Conservation (phyloP, 768 basidiomycete genomes). For the Cystofilobasidium bisporidii region DNA sequence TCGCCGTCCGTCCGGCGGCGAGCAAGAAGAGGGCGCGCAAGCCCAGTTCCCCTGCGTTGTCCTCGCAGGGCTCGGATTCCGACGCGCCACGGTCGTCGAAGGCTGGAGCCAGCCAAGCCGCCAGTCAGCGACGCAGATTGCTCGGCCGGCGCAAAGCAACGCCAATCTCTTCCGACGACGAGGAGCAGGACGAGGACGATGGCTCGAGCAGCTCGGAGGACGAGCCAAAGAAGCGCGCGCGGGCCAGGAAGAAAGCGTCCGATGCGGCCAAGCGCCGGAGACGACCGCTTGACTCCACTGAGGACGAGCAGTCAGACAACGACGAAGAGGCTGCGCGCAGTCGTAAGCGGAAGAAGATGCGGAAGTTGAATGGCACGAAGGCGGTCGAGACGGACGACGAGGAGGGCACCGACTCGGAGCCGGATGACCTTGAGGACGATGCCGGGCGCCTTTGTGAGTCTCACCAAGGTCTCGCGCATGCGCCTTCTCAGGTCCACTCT, state of each 20-base stretch:
- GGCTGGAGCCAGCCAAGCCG: too few relatives aligned
- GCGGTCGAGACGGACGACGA: background rate
- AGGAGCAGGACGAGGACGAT: background rate
- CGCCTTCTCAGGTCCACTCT: too few relatives aligned
- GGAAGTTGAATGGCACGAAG: background rate
- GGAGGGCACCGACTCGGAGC: background rate
- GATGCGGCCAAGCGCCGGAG: background rate
- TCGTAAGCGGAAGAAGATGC: background rate
- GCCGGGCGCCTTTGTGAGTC: background rate
- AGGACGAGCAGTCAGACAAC: background rate
- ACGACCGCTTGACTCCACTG: background rate
- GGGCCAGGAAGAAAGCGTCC: background rate
- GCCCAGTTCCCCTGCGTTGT: too few relatives aligned
- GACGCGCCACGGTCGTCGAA: too few relatives aligned
- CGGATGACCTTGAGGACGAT: conserved; percentile 3
- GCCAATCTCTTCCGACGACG: background rate
- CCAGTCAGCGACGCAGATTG: background rate
- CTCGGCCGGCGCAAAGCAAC: background rate
- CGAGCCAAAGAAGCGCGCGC: background rate
- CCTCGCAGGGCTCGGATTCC: too few relatives aligned
- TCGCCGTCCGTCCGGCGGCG: too few relatives aligned
- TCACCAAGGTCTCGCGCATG: background rate
- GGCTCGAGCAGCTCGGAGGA: background rate
- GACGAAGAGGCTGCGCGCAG: background rate
- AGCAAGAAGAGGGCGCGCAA: too few relatives aligned